Base-by-base conservation (phyloP, 148 eudicot species). In the Agrostemma githago region DNA sequence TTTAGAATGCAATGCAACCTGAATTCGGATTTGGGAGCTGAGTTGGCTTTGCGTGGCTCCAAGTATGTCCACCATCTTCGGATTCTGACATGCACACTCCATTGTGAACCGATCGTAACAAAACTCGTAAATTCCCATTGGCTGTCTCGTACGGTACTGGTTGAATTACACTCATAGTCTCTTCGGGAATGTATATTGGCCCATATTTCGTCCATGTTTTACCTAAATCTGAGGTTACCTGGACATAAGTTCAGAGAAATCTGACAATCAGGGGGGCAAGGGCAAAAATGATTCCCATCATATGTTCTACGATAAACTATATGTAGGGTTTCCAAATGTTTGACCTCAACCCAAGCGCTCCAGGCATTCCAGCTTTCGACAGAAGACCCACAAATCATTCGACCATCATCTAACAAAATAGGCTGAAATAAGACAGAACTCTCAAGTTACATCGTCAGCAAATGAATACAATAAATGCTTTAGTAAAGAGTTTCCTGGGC, bases 341-440 rank as follows among this genome's bases (percentile, higher is more conserved):
- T 34, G 63, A 94, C 98, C 96, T 95, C 97, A 65, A 89, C 84
- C 98, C 97, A 95, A 62, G 98, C 85, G 1, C 98, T 97, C 98
- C 98, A 95, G 66, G 98, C 88, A 79, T 95, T 95, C 98, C 98
- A 95, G 84, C 98, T 95, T 81, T 95, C 98, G 2, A 92, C 92
- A 72, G 98, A 95, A 17, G 98, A 95, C 66, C 98, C 97, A 74
- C 98, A 92, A 2, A 95, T 87, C 87, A 95, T 81, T 83, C 78
- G 79, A 54, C 92, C 97, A 68, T 90, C 84, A 63, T 74, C 90
- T 68, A 95, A 83, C 81, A 95, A 66, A 77, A 95, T 78, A 73
- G 98, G 98, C 97, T 94, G 85, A 48, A 59, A 65, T 83, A 17
- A 41, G 57, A 68, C 73, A 66, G 73, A 46, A 15, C 6, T 19